Evolutionary conservation across 2,329 filamentous ascomycete species (phyloP), one percentile per base, ranked within the genome.

Genomic region (Aspergillus aculeatinus): DNA sequence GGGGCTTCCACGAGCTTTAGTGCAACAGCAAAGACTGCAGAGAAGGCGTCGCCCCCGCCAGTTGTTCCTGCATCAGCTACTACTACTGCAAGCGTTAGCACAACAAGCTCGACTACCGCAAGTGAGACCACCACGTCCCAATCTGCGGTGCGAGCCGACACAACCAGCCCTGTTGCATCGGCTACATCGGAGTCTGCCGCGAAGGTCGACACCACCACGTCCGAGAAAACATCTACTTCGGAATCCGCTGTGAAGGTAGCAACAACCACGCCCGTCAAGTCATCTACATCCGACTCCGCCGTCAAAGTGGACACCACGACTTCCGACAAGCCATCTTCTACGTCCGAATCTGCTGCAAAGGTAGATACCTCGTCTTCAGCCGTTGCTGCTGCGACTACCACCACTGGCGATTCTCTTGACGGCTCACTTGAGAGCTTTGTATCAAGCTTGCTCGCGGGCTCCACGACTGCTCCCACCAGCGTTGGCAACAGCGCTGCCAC

Each of bases 1-100:
- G 62, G 60, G 48, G 60, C 62, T 31, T 47, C 59, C 12, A 67
- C 63, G 2, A 55, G 60, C n/a, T 61, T 60, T 14, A 62, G 59
- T 21, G 55, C 60, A 11, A 59, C 57, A 21, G 29, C 54, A 51
- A 54, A 62, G 53, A n/a, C 25, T 16, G 48, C 57, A 4, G 23
- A 51, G 29, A 31, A 51, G 31, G 29, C 53, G 53, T 39, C 53
- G 39, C 51, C 48, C 48, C 12, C 29, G 29, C 49, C 23, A 35
- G 35, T n/a, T 52, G 29, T 21, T 33, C 23, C 39, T 21, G 25
- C 51, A 12, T 29, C 48, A 23, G 49, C 35, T 31, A n/a, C 60
- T 23, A 55, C 54, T 4, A 48, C 53, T 29, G 51, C 60, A 6
- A 51, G 48, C 39, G 49, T 21, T 16, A 51, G 31, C 12, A 47